phyloP scores from a whole-genome alignment of 2,329 filamentous ascomycete genomes.

The Aspergillus caelatus region DNA sequence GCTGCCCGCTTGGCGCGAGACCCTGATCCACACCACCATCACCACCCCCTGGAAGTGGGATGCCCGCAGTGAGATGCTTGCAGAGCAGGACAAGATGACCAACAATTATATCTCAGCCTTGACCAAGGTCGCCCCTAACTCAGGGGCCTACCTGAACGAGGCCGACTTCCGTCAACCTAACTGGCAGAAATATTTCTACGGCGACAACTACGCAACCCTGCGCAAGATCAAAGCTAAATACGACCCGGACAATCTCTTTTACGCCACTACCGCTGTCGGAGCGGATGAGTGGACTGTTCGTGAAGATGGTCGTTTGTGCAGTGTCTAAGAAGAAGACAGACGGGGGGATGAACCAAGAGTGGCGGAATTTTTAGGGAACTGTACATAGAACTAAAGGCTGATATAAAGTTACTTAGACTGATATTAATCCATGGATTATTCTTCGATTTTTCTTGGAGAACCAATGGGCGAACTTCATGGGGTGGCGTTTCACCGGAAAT shows the following conservation, averaged over 20 bases:
- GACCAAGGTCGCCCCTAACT: conserved; percentile 38
- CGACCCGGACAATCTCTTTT: conserved; percentile 46
- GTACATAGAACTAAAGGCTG: background rate
- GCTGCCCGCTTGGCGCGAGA: conserved; percentile 45
- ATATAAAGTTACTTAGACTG: background rate
- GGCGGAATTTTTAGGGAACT: background rate
- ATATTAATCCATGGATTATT: background rate
- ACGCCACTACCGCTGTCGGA: conserved; percentile 51
- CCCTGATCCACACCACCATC: conserved; percentile 45
- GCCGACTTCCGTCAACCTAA: conserved; percentile 45
- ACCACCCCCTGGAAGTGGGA: conserved; percentile 43
- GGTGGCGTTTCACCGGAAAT: background rate
- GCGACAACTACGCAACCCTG: conserved; percentile 42
- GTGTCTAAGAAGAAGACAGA: conserved; percentile 14
- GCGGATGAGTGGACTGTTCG: conserved; percentile 52
- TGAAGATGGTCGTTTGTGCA: conserved; percentile 45
- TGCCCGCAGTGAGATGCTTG: conserved; percentile 36
- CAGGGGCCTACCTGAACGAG: conserved; percentile 48
- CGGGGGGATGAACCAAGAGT: background rate
- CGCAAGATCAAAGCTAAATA: conserved; percentile 45
- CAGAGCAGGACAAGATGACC: conserved; percentile 42
- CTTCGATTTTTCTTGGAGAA: background rate
- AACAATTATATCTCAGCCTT: conserved; percentile 41
- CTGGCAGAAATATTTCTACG: conserved; percentile 47
- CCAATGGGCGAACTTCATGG: background rate